These are phyloP conservation scores for Leonotis leonurus DNA, from an alignment of 257 asterid species.

Conservation along the genomic window DNA sequence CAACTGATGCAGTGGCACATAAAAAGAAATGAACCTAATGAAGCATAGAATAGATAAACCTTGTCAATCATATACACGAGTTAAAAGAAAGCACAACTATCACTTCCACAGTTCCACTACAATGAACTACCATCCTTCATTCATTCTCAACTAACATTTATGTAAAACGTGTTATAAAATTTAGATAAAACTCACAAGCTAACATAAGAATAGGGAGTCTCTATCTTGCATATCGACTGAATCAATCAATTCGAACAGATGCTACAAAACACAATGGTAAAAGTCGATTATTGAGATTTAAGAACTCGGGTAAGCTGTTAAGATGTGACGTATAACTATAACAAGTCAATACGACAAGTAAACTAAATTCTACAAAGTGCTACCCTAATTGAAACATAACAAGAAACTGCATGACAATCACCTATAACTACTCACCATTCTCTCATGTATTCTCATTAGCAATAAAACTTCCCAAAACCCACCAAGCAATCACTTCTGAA, in stretches of 20 bases:
- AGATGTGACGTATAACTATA: neutral
- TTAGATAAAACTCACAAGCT: neutral
- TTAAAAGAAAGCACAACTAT: slow-evolving; percentile 4
- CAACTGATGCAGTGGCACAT: slow-evolving; percentile 38
- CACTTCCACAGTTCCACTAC: slow-evolving; percentile 9
- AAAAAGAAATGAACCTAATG: slow-evolving; percentile 9
- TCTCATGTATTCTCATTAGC: neutral
- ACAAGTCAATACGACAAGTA: neutral
- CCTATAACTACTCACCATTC: slow-evolving; percentile 13
- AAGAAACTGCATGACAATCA: slow-evolving; percentile 2
- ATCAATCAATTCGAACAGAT: too few species aligned
- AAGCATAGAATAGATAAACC: neutral
- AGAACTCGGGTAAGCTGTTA: neutral
- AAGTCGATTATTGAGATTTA: neutral
- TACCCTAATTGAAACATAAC: neutral
- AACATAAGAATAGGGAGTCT: neutral
- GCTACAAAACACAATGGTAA: neutral
- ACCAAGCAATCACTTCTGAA: neutral
- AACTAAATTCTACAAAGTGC: neutral
- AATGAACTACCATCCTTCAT: neutral
- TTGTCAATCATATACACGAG: neutral
- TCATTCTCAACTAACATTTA: too few species aligned
- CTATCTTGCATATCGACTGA: neutral
- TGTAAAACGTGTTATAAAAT: too few species aligned
- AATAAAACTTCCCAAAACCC: neutral